Conservation (phyloP, 2,329 filamentous ascomycete genomes). For the Beauveria medogensis region DNA sequence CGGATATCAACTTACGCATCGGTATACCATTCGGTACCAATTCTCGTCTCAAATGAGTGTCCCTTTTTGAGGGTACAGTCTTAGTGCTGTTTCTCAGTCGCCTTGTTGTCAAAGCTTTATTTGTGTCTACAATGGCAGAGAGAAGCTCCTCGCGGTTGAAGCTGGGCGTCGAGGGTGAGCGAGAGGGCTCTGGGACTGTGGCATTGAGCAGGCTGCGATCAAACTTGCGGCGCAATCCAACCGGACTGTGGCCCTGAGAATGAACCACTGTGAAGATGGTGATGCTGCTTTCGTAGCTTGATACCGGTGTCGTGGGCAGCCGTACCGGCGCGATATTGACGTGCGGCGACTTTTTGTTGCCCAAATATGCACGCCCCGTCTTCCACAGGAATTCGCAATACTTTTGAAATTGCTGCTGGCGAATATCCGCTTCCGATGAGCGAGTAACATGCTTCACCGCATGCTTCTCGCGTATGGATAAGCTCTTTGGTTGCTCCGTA, state of each 20-base stretch:
- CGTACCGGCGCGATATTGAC: conserved; percentile 21
- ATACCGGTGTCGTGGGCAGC: conserved; percentile 11
- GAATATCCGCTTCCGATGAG: conserved; percentile 1
- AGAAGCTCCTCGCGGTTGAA: conserved; percentile 15
- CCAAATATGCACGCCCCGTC: conserved; percentile 14
- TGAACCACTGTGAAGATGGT: conserved; percentile 23
- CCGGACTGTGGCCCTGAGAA: conserved; percentile 31
- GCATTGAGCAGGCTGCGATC: conserved; percentile 39
- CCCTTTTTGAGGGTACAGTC: neutral
- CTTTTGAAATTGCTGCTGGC: conserved; percentile 18
- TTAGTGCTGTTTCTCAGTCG: neutral
- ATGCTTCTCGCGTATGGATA: neutral
- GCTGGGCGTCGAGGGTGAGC: conserved; percentile 13
- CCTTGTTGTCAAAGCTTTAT: neutral
- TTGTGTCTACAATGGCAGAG: conserved; percentile 5
- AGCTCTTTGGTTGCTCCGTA: neutral
- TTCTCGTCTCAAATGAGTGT: conserved; percentile 8
- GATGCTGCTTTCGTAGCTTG: conserved; percentile 14
- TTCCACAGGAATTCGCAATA: conserved; percentile 18
- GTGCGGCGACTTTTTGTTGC: conserved; percentile 15
- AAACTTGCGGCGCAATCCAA: conserved; percentile 42
- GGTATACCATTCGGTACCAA: conserved; percentile 9
- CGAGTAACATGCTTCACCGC: neutral
- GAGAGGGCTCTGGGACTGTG: conserved; percentile 32
- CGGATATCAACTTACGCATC: conserved; percentile 15